Conservation (phyloP, 192 early-diverging fungal genomes). For the Umbelopsis ramanniana region DNA sequence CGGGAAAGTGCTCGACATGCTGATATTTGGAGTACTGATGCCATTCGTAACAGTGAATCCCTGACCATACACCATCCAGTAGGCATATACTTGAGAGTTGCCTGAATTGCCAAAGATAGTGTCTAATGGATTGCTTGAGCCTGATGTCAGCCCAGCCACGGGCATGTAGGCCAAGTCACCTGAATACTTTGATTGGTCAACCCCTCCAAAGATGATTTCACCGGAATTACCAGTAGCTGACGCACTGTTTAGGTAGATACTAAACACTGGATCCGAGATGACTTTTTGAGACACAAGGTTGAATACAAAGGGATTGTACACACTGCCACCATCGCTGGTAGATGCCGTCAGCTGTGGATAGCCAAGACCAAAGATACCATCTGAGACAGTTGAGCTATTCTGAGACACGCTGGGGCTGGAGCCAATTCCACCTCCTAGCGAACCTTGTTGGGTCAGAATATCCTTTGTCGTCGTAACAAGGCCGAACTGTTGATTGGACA, state of each 20-base stretch:
- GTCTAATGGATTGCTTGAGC: not conserved
- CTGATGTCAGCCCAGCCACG: slow-evolving; percentile 29
- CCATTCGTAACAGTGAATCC: slow-evolving; percentile 24
- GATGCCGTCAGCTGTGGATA: slow-evolving; percentile 36
- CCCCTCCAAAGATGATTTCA: slow-evolving; percentile 56
- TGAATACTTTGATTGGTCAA: slow-evolving; percentile 48
- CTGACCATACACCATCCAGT: slow-evolving; percentile 45
- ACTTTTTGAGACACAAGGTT: slow-evolving; percentile 28
- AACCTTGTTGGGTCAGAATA: slow-evolving; percentile 25
- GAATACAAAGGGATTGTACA: slow-evolving; percentile 42
- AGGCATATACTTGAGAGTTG: slow-evolving; percentile 1
- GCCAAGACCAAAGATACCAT: slow-evolving; percentile 43
- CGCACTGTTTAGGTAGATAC: slow-evolving; percentile 30
- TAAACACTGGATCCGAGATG: slow-evolving; percentile 34
- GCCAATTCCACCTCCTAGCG: not conserved
- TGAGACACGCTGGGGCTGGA: not conserved
- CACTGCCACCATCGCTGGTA: slow-evolving; percentile 13
- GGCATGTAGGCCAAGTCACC: slow-evolving; percentile 53
- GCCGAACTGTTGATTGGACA: slow-evolving; percentile 39
- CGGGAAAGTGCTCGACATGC: slow-evolving; percentile 16
- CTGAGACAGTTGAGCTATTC: slow-evolving; percentile 1
- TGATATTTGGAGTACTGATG: slow-evolving; percentile 17
- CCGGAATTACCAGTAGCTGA: slow-evolving; percentile 37
- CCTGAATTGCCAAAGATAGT: not conserved
- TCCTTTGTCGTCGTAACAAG: slow-evolving; percentile 29